These are phyloP conservation scores for Microthyrium microscopicum DNA, from an alignment of 2,329 filamentous ascomycete species.

Conservation along the genomic window DNA sequence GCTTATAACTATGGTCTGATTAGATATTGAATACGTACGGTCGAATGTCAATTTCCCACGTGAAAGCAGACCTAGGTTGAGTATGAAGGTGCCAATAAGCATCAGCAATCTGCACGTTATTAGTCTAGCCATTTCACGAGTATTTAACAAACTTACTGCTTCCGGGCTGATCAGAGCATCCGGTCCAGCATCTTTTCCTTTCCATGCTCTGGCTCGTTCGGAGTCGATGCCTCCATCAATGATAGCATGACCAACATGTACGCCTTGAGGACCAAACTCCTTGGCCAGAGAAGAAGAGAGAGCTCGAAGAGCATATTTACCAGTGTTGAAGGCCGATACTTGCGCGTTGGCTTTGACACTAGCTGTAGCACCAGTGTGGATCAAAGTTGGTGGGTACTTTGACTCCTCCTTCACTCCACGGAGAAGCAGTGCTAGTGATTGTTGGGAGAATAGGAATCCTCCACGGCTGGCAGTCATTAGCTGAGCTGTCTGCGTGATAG, in stretches of 20 bases:
- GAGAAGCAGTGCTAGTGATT: conserved; percentile 52
- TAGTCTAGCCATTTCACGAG: conserved; percentile 21
- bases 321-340: conserved; percentile 56
- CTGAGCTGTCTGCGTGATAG: too few relatives aligned
- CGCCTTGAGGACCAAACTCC: conserved; percentile 70
- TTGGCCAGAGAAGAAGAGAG: conserved; percentile 59
- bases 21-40: too few relatives aligned
- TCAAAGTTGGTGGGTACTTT: conserved; percentile 55
- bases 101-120: conserved; percentile 83
- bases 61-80: conserved; percentile 63
- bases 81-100: conserved; percentile 73
- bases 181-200: conserved; percentile 35
- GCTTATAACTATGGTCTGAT: too few relatives aligned
- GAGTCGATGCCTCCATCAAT: conserved; percentile 80
- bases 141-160: conserved; percentile 37
- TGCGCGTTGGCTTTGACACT: conserved; percentile 54
- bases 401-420: conserved; percentile 33
- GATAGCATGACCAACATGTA: conserved; percentile 70
- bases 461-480: conserved; percentile 47
- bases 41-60: conserved; percentile 64
- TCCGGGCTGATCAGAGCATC: conserved; percentile 59
- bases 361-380: conserved; percentile 78
- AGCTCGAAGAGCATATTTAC: conserved; percentile 65
- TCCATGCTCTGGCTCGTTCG: conserved; percentile 46
- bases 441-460: conserved; percentile 61